A percentile compares a stretch with the other conserved stretches of the same genome.
Evolutionary conservation across 2,329 filamentous ascomycete species (phyloP).

Genomic region (Byssothecium circinans): DNA sequence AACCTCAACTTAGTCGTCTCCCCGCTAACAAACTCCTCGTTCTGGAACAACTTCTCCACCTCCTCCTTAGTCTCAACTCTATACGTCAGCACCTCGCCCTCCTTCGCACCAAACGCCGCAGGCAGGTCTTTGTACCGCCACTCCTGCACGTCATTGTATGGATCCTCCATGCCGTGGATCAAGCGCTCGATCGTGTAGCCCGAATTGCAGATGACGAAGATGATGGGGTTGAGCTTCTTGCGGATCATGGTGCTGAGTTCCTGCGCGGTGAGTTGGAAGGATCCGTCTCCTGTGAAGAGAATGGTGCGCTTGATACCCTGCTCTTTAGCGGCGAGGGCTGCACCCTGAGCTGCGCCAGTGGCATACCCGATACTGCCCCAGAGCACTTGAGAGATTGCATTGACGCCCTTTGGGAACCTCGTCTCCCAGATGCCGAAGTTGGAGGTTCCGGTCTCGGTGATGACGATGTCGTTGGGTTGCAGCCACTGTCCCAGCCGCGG

Average conservation of each 20-base stretch:
- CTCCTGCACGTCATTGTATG: constrained; percentile 76
- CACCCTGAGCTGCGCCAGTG: constrained; percentile 65
- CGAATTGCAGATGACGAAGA: constrained; percentile 85
- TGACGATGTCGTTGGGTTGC: constrained; percentile 70
- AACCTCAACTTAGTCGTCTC: constrained; percentile 60
- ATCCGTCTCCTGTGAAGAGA: constrained; percentile 86
- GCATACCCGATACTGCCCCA: constrained; percentile 70
- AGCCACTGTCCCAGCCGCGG: constrained; percentile 74
- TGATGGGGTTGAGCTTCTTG: constrained; percentile 72
- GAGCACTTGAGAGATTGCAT: constrained; percentile 76
- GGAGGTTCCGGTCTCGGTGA: constrained; percentile 85
- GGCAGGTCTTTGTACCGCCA: constrained; percentile 76
- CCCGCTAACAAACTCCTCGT: constrained; percentile 60
- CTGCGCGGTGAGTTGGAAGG: constrained; percentile 81
- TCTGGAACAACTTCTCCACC: constrained; percentile 64
- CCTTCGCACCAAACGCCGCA: constrained; percentile 65
- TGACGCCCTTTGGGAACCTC: constrained; percentile 75
- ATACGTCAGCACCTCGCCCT: constrained; percentile 63
- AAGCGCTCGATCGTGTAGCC: constrained; percentile 88
- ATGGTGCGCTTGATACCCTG: constrained; percentile 65
- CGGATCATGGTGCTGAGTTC: constrained; percentile 83
- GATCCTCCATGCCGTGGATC: constrained; percentile 79
- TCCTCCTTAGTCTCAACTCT: constrained; percentile 70
- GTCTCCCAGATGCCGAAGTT: constrained; percentile 90
- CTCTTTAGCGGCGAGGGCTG: constrained; percentile 74